Conservation (phyloP, 495 filamentous ascomycete species). For the Penicillium simplicissimum region DNA sequence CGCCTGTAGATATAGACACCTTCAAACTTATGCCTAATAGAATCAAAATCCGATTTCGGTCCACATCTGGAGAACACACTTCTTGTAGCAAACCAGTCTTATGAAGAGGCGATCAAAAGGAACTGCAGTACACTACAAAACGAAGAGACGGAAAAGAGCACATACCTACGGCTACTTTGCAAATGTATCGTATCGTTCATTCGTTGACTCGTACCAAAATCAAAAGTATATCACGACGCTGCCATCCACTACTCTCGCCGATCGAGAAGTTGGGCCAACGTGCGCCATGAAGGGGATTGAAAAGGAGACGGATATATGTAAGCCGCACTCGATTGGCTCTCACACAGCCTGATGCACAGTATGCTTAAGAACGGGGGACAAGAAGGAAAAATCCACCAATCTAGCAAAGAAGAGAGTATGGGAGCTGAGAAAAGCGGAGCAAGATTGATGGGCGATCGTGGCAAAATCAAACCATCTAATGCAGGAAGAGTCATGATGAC, state of each 20-base stretch:
- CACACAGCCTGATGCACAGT: background rate
- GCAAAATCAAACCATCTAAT: conserved; percentile 25
- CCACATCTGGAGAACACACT: background rate
- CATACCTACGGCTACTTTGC: background rate
- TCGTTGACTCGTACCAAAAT: conserved; percentile 44
- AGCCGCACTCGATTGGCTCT: background rate
- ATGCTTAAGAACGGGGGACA: background rate
- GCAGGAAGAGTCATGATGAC: conserved; percentile 11
- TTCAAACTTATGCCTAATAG: background rate
- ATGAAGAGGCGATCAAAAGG: background rate
- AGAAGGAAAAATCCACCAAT: background rate
- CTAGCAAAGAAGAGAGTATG: background rate
- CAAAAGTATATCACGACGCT: conserved; percentile 15
- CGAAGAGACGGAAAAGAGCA: background rate
- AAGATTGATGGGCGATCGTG: conserved; percentile 14
- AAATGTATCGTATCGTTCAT: conserved; percentile 40
- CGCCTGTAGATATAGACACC: background rate
- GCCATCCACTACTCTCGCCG: background rate
- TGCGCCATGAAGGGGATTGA: background rate
- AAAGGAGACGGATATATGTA: background rate
- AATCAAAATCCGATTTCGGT: background rate
- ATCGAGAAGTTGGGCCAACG: background rate
- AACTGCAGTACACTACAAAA: background rate
- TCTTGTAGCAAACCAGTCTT: background rate
- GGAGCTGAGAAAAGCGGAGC: background rate